These are phyloP conservation scores for Haplosporangium gracile DNA, from an alignment of 192 early-diverging fungal genomes.

Conservation along the genomic window DNA sequence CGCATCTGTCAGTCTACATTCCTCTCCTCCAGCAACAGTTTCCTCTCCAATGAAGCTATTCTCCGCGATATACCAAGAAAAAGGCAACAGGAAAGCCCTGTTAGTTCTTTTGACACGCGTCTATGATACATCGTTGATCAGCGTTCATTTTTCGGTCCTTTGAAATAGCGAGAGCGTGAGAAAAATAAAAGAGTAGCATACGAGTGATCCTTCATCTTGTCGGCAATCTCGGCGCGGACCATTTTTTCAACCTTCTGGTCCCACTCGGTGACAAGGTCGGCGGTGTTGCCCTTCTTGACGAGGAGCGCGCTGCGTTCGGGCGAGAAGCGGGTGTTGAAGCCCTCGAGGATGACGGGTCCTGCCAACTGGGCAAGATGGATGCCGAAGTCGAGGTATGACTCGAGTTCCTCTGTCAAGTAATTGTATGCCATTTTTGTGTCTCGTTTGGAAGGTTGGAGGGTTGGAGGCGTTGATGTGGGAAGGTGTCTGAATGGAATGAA, in stretches of 20 bases:
- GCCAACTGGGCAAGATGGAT: constrained; percentile 67
- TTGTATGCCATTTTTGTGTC: constrained; percentile 21
- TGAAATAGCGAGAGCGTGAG: not conserved
- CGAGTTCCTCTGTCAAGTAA: constrained; percentile 46
- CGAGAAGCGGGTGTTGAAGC: constrained; percentile 61
- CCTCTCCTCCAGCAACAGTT: constrained; percentile 70
- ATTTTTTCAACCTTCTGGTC: constrained; percentile 86
- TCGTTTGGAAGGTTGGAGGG: not conserved
- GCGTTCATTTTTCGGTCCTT: not conserved
- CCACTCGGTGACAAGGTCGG: constrained; percentile 89
- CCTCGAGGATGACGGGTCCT: constrained; percentile 70
- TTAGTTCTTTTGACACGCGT: not conserved
- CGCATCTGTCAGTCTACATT: constrained; percentile 69
- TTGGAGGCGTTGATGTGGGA: not conserved
- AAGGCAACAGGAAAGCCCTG: not conserved
- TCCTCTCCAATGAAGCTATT: constrained; percentile 93
- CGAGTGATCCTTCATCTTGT: constrained; percentile 62
- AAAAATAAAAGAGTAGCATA: constrained; percentile 9
- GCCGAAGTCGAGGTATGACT: constrained; percentile 62
- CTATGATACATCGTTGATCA: not conserved
- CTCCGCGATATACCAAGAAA: not conserved
- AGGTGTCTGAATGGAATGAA: not conserved
- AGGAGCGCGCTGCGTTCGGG: constrained; percentile 56
- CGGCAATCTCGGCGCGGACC: constrained; percentile 65
- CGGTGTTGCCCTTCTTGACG: constrained; percentile 74